These are phyloP conservation scores for Cinnamomum chago DNA, from an alignment of 164 flowering plant genomes.

Conservation along the genomic window DNA sequence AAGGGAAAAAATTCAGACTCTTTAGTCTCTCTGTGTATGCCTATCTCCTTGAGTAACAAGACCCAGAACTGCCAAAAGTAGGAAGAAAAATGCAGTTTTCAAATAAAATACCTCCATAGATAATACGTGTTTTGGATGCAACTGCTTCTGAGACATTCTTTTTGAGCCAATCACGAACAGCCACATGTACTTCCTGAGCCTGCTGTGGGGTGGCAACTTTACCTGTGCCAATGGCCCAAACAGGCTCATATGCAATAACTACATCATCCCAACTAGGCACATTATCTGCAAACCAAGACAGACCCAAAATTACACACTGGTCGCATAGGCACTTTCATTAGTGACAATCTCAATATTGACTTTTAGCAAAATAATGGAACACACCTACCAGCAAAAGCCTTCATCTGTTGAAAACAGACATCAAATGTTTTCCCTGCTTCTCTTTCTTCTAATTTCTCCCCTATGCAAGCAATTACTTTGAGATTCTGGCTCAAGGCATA, in stretches of 20 bases:
- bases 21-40: too few relatives aligned
- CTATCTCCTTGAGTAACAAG: too few relatives aligned
- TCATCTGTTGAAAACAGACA: constrained; percentile 83
- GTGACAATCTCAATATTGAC: not conserved
- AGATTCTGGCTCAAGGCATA: constrained; percentile 82
- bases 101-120: constrained; percentile 80
- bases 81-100: not conserved
- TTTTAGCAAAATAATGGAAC: not conserved
- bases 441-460: constrained; percentile 82
- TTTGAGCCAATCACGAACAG: constrained; percentile 92
- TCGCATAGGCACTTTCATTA: not conserved
- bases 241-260: constrained; percentile 95
- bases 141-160: constrained; percentile 84
- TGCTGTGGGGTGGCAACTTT: constrained; percentile 89
- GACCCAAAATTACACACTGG: constrained; percentile 5
- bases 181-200: constrained; percentile 97
- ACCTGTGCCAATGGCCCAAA: constrained; percentile 99
- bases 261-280: constrained; percentile 89
- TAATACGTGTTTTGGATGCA: constrained; percentile 86
- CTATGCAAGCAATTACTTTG: constrained; percentile 95
- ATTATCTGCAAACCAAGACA: constrained; percentile 50
- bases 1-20: too few relatives aligned
- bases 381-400: constrained; percentile 74
- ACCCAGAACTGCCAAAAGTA: too few relatives aligned
- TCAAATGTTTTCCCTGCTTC: constrained; percentile 98